Evolutionary conservation across 1,139 yeast genomes (phyloP).

Genomic region (Geotrichum restrictum): DNA sequence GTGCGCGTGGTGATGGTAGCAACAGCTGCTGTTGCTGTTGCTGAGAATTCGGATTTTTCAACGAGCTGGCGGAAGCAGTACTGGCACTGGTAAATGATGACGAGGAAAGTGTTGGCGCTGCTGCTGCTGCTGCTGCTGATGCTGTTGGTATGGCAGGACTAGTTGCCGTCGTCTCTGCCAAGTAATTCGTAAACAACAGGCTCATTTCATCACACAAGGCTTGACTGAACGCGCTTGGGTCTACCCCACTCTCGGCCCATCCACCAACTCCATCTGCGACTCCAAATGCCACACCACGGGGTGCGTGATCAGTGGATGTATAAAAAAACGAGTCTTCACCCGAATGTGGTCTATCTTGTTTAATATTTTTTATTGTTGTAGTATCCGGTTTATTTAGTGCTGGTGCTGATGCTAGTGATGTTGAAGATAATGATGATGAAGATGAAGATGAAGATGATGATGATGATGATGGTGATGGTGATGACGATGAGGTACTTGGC

Average conservation of each 20-base stretch:
- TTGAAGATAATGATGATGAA: not conserved
- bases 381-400: no score
- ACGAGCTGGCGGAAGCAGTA: not conserved
- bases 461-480: not conserved
- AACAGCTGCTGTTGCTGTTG: not conserved
- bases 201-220: constrained; percentile 38
- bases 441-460: not conserved
- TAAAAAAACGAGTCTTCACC: constrained; percentile 88
- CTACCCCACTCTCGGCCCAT: constrained; percentile 90
- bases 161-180: not conserved
- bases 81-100: no score
- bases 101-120: no score
- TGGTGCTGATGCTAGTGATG: no score
- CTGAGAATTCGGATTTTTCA: not conserved
- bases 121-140: not conserved
- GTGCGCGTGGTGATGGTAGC: constrained; percentile 42
- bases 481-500: not conserved
- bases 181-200: constrained; percentile 18
- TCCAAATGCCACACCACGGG: constrained; percentile 60
- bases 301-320: constrained; percentile 41
- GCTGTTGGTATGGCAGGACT: no score
- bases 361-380: no score
- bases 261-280: constrained; percentile 99
- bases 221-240: constrained; percentile 50
- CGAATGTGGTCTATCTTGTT: not conserved